phyloP scores from a whole-genome alignment of 768 basidiomycete species.

The Obba rivulosa region DNA sequence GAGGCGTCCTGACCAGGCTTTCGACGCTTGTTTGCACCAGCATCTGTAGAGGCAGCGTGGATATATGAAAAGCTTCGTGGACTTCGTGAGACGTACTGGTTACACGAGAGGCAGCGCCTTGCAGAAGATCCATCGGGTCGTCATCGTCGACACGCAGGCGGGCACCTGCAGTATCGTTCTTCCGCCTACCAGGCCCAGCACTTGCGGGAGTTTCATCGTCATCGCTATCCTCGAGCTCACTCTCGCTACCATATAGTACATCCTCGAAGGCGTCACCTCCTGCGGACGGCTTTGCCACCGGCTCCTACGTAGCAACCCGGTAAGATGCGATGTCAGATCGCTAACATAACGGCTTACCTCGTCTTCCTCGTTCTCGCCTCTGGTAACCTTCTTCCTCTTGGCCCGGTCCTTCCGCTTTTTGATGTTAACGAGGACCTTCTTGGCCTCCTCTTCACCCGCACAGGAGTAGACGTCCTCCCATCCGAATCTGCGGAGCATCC shows the following conservation, averaged over 20 bases:
- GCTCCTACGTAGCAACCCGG: constrained; percentile 10
- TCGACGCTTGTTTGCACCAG: constrained; percentile 40
- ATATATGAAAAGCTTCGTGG: not conserved
- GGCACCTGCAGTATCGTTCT: constrained; percentile 39
- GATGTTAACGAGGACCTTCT: constrained; percentile 89
- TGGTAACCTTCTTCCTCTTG: constrained; percentile 74
- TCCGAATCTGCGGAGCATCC: constrained; percentile 86
- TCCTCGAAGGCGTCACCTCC: constrained; percentile 86
- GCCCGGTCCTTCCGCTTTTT: constrained; percentile 93
- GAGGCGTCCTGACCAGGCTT: constrained; percentile 85
- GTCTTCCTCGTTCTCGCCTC: constrained; percentile 51
- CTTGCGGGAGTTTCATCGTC: constrained; percentile 39
- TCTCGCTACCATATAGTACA: constrained; percentile 94
- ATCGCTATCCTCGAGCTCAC: constrained; percentile 74
- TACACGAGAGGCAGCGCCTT: constrained; percentile 66
- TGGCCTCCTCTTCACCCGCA: constrained; percentile 71
- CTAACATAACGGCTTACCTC: constrained; percentile 33
- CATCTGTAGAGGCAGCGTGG: constrained; percentile 27
- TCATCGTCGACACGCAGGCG: constrained; percentile 84
- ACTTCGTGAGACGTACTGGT: constrained; percentile 41
- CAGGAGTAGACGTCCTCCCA: constrained; percentile 79
- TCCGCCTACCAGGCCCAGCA: constrained; percentile 28
- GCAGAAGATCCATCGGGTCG: constrained; percentile 91
- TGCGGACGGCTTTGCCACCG: constrained; percentile 43
- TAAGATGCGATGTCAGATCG: constrained; percentile 1